These are phyloP conservation scores for Leucosporidium yakuticum DNA, from an alignment of 768 basidiomycete genomes.

Conservation along the genomic window DNA sequence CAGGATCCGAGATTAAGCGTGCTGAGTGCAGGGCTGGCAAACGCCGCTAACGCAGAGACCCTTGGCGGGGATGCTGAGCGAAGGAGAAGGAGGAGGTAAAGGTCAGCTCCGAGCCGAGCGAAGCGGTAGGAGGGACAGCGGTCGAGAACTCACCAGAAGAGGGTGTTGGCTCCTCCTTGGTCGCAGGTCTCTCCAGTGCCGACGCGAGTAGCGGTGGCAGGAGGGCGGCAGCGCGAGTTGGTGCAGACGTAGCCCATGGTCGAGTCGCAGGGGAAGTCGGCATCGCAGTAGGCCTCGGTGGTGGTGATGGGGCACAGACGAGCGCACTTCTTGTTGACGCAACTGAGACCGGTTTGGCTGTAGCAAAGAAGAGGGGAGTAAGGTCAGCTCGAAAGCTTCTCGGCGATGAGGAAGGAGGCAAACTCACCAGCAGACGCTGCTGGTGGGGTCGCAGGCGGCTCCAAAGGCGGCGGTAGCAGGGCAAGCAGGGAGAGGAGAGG, in stretches of 20 bases:
- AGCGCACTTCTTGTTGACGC: slow-evolving; percentile 15
- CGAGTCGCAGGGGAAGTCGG: slow-evolving; percentile 16
- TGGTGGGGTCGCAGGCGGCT: slow-evolving; percentile 16
- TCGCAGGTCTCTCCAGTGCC: slow-evolving; percentile 20
- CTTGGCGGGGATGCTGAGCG: slow-evolving; percentile 19
- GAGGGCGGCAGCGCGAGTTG: slow-evolving; percentile 25
- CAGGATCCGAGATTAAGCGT: slow-evolving; percentile 8
- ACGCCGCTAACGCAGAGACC: slow-evolving; percentile 20
- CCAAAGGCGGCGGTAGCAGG: background rate
- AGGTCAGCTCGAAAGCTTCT: too few relatives aligned
- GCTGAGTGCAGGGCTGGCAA: slow-evolving; percentile 27
- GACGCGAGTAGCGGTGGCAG: slow-evolving; percentile 22
- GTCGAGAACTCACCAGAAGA: slow-evolving; percentile 22
- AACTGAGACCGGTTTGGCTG: slow-evolving; percentile 24
- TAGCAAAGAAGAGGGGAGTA: background rate
- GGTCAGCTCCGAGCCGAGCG: background rate
- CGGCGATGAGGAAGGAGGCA: too few relatives aligned
- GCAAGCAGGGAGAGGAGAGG: slow-evolving; percentile 7
- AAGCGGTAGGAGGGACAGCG: background rate
- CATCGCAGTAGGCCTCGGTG: slow-evolving; percentile 31
- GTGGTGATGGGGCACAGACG: slow-evolving; percentile 25
- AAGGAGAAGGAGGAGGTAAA: background rate
- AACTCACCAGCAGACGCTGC: slow-evolving; percentile 18
- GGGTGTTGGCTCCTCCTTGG: slow-evolving; percentile 27
- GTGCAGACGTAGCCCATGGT: slow-evolving; percentile 28